Conservation (phyloP, 148 eudicot genomes). For the Heliamphora exappendiculata region DNA sequence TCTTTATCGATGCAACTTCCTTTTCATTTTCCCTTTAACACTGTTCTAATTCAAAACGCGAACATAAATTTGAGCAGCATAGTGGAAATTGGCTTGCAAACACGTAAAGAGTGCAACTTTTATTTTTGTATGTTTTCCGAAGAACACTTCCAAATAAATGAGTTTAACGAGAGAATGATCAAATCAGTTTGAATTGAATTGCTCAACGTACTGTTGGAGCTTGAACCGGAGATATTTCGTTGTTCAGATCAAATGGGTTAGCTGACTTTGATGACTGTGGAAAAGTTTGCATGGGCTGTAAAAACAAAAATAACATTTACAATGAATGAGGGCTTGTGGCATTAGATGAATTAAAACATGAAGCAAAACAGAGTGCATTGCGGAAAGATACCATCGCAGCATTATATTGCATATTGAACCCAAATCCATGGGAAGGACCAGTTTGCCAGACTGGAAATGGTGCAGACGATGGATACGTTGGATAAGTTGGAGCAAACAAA, state of each 20-base stretch:
- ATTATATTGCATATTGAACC: constrained; percentile 62
- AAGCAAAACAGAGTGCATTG: constrained; percentile 54
- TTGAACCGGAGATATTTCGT: constrained; percentile 46
- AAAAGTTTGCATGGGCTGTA: constrained; percentile 47
- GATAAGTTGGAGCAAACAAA: constrained; percentile 64
- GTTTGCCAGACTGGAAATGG: constrained; percentile 72
- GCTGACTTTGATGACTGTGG: constrained; percentile 39
- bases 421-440: constrained; percentile 48
- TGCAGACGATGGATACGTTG: constrained; percentile 46
- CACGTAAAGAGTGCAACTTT: background rate
- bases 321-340: constrained; percentile 26
- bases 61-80: background rate
- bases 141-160: constrained; percentile 11
- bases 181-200: background rate
- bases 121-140: background rate
- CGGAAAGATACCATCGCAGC: constrained; percentile 48
- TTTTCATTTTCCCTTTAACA: background rate
- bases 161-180: too few relatives aligned
- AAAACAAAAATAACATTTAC: constrained; percentile 14
- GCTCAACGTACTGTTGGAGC: constrained; percentile 42
- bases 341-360: constrained; percentile 49
- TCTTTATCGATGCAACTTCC: too few relatives aligned
- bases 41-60: background rate
- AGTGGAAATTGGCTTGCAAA: background rate
- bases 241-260: constrained; percentile 75